Base-by-base conservation (phyloP, 129 eudicot genomes). In the Escallonia herrerae region DNA sequence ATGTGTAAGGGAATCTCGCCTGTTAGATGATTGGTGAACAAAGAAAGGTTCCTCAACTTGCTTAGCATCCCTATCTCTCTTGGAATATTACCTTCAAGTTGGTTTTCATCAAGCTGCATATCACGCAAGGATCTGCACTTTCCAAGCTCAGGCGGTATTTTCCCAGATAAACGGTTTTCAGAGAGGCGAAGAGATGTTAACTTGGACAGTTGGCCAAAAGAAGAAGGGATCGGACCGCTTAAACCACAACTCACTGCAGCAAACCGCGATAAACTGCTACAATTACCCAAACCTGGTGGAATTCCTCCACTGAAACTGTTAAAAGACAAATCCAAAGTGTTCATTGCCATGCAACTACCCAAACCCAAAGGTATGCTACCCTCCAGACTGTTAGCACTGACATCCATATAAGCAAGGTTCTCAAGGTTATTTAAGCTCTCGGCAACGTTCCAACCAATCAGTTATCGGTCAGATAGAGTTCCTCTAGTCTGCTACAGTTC, bases 71-170 rank as follows among this genome's bases (percentile, higher is more conserved):
- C 94, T 50, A 91, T 70, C 41, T 91, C 88, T 39, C 74, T 67
- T 39, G 95, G 97, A 56, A 91, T 77, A 10, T 38, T 69, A 58
- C 94, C 94, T 64, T 80, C 95, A 10, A 91, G 82, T 59, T 55
- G 77, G 83, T 84, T 91, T 14, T 41, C 71, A 14, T 72, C 60
- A 58, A 91, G 68, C 75, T 71, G 72, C 43, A 91, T 79, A 60
- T 61, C 78, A 58, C 58, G 71, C 77, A 91, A 76, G 10, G 90
- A 81, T 40, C 65, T 58, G 74, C 97, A 91, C 13, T 76, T 77
- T 12, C 94, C 95, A 70, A 91, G 78, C 72, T 87, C 90, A 4
- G 88, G 81, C 0, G 94, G 95, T 66, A 91, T 87, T 22, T 46
- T 68, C 13, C 97, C 95, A 0, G 88, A 76, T 44, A 91, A 82